These are phyloP conservation scores for Echeveria elegans DNA, from an alignment of 164 flowering plant genomes.

Conservation along the genomic window DNA sequence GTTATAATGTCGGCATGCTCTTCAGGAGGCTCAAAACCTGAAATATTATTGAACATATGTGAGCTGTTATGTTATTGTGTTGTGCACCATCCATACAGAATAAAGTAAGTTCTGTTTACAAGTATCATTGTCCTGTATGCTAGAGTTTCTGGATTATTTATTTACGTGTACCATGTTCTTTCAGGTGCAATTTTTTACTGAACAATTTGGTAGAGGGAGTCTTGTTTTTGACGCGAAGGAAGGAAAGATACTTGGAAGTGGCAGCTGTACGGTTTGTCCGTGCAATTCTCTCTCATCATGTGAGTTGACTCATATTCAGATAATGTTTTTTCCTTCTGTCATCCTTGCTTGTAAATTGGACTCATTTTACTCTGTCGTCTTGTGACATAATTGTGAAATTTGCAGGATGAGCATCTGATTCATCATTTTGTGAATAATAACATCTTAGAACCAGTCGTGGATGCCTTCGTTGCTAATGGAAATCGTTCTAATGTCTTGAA, in stretches of 20 bases:
- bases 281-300: constrained; percentile 73
- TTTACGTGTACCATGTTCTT: constrained; percentile 10
- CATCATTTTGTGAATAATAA: constrained; percentile 65
- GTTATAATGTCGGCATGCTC: constrained; percentile 71
- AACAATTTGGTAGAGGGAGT: constrained; percentile 72
- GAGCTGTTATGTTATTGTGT: constrained; percentile 95
- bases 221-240: constrained; percentile 60
- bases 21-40: constrained; percentile 55
- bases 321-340: too few species aligned
- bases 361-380: too few species aligned
- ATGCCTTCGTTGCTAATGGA: constrained; percentile 78
- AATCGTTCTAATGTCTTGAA: constrained; percentile 81
- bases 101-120: constrained; percentile 43
- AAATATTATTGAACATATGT: constrained; percentile 74
- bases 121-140: neutral
- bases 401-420: constrained; percentile 85
- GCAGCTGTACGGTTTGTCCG: constrained; percentile 92
- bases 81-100: constrained; percentile 77
- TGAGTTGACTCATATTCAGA: constrained; percentile 27
- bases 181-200: constrained; percentile 80
- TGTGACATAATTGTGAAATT: constrained; percentile 8
- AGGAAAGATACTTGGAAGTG: constrained; percentile 79
- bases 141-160: neutral
- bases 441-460: constrained; percentile 69
- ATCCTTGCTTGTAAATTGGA: too few species aligned